These are phyloP conservation scores for Metschnikowia lunata DNA, from an alignment of 805 yeast species.

Conservation along the genomic window DNA sequence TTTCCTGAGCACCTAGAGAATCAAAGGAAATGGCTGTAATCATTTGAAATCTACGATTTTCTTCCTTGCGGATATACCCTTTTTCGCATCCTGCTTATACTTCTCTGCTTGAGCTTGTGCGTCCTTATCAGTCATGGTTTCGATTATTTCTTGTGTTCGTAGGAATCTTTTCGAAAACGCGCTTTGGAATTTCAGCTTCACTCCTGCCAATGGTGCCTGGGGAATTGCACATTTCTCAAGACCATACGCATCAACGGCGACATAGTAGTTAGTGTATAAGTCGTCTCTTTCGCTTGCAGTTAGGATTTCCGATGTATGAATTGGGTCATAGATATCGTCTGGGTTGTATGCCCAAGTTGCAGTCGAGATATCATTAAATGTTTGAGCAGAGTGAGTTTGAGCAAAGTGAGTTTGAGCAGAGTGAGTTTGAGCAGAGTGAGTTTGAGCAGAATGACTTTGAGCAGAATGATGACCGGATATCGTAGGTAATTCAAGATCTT, in stretches of 20 bases:
- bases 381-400: no score
- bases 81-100: not conserved
- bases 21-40: no score
- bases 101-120: conserved; percentile 1
- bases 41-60: conserved; percentile 2
- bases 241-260: conserved; percentile 16
- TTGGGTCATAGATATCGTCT: not conserved
- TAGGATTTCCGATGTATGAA: conserved; percentile 19
- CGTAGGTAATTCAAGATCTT: no score
- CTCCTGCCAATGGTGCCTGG: not conserved
- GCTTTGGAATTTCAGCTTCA: not conserved
- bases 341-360: not conserved
- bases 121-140: not conserved
- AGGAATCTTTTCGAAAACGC: not conserved
- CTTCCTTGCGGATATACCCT: not conserved
- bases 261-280: conserved; percentile 38
- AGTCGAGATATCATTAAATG: not conserved
- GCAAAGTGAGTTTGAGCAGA: no score
- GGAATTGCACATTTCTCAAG: conserved; percentile 6
- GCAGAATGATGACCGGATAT: no score
- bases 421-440: no score
- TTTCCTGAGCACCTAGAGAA: no score
- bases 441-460: no score
- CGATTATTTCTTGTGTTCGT: not conserved
- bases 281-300: conserved; percentile 33